phyloP scores from a whole-genome alignment of 2,329 filamentous ascomycete species.

The Delphinella strobiligena region DNA sequence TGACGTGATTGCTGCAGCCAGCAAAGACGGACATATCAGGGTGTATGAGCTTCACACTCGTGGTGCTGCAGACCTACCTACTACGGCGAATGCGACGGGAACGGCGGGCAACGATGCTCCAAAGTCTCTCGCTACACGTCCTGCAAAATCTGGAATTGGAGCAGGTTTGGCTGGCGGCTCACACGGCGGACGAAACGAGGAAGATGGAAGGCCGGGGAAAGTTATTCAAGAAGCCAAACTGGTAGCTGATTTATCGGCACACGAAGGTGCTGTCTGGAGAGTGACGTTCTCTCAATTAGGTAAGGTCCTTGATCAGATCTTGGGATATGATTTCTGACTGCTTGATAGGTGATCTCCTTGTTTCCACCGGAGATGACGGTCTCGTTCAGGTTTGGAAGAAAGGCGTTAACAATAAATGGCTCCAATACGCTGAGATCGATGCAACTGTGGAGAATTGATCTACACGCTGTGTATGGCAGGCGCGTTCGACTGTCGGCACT shows the following conservation, averaged over 20 bases:
- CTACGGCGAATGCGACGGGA: not conserved
- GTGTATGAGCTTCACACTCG: slow-evolving; percentile 70
- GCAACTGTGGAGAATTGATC: slow-evolving; percentile 14
- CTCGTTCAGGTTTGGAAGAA: slow-evolving; percentile 40
- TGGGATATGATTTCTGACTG: not conserved
- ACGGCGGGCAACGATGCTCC: not conserved
- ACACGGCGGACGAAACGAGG: slow-evolving; percentile 39
- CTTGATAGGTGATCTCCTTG: slow-evolving; percentile 56
- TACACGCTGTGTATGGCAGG: too few relatives aligned
- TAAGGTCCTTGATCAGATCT: too few relatives aligned
- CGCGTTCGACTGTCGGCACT: too few relatives aligned
- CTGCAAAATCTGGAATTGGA: slow-evolving; percentile 40
- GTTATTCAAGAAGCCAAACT: slow-evolving; percentile 52
- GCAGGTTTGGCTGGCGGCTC: slow-evolving; percentile 37
- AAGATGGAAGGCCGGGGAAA: slow-evolving; percentile 48
- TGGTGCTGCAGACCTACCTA: slow-evolving; percentile 36
- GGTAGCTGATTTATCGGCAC: slow-evolving; percentile 53
- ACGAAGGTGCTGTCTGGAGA: slow-evolving; percentile 62
- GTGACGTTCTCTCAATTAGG: slow-evolving; percentile 50
- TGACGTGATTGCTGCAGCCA: slow-evolving; percentile 82
- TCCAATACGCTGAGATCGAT: slow-evolving; percentile 37
- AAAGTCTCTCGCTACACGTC: slow-evolving; percentile 11
- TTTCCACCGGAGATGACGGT: slow-evolving; percentile 67
- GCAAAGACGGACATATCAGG: slow-evolving; percentile 79
- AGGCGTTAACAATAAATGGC: slow-evolving; percentile 34